Base-by-base conservation (phyloP, 2,329 filamentous ascomycete genomes). In the Nemania bipapillata region DNA sequence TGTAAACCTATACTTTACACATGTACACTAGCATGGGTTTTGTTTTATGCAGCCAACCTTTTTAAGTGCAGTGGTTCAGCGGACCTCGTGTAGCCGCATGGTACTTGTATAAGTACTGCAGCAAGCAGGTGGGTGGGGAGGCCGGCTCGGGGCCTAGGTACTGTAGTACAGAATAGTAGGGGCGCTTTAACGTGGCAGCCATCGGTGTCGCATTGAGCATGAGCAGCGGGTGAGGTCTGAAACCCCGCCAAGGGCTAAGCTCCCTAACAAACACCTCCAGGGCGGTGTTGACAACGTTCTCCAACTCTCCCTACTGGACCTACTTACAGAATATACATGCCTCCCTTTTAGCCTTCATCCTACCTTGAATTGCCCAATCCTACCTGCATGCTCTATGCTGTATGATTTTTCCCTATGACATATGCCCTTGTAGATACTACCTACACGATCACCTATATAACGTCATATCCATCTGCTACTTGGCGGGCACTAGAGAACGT, bases 171-270 rank as follows among this genome's bases (percentile, higher is more conserved):
- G n/a, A n/a, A n/a, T n/a, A n/a, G n/a, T n/a, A n/a, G n/a, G n/a
- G n/a, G n/a, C n/a, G n/a, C n/a, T 45, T 45, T 20, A 20, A 45
- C 3, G 40, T 28, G 32, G n/a, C 42, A 32, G 32, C 30, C 45
- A 37, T 61, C 40, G 37, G n/a, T 30, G 68, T 72, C 68, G 72
- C 72, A 72, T 72, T 70, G 61, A 67, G 56, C 47, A 66, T 66
- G 45, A 63, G 63, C 63, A 9, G 30, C 63, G 30, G 30, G 30
- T 56, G 68, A 68, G 56, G 63, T 64, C 65, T 70, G 58, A 66
- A 66, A 69, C 70, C 70, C 72, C 70, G 70, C 72, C 66, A 68
- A 72, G 62, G 57, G 61, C 62, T 26, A 59, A 50, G 35, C 58
- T 11, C 32, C 24, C 64, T 61, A n/a, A 3, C 9, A 45, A 6